Base-by-base conservation (phyloP, 2,329 filamentous ascomycete genomes). In the Fusarium sp. region DNA sequence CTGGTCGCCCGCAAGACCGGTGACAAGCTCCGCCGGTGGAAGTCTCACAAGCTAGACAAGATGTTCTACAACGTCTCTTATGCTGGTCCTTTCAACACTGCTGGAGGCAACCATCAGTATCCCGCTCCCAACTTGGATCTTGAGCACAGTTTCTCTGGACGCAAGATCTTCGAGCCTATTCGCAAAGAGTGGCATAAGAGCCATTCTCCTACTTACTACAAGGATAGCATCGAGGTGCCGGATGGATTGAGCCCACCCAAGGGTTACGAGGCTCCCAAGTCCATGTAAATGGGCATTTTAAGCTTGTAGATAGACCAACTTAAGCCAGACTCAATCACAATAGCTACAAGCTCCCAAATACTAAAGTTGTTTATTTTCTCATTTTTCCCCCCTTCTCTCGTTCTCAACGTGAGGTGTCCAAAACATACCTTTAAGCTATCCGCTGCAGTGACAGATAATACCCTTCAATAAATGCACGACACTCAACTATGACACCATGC, bases 1-100 rank as follows among this genome's bases (percentile, higher is more conserved):
- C 66, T 89, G 24, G 90, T 93, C 4, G 91, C 89, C 16, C 81
- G 87, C 8, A 84, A 87, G 82, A 93, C 91, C 0, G 88, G 90
- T 62, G 91, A 92, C 78, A 78, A 74, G 70, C 42, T 86, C 11
- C 83, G 85, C 20, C 56, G 77, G 31, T 87, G 83, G 83, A 69
- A 76, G 35, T 74, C 76, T 57, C 62, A 79, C 20, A 71, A 77
- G 5, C 80, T 89, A 9, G 78, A 84, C 29, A 77, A 80, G 55
- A 81, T 86, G 70, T 88, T 83, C 80, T 85, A 87, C 72, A 91
- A 91, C 79, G 77, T 77, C 58, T 89, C 87, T 9, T 89, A 90
- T 66, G 86, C 87, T 2, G 89, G 89, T 0, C 66, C 79, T 35
- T 84, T 87, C 72, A 87, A 86, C 77, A 75, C 67, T 9, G 61